Base-by-base conservation (phyloP, 2,329 filamentous ascomycete genomes). In the Juglanconis oblonga region DNA sequence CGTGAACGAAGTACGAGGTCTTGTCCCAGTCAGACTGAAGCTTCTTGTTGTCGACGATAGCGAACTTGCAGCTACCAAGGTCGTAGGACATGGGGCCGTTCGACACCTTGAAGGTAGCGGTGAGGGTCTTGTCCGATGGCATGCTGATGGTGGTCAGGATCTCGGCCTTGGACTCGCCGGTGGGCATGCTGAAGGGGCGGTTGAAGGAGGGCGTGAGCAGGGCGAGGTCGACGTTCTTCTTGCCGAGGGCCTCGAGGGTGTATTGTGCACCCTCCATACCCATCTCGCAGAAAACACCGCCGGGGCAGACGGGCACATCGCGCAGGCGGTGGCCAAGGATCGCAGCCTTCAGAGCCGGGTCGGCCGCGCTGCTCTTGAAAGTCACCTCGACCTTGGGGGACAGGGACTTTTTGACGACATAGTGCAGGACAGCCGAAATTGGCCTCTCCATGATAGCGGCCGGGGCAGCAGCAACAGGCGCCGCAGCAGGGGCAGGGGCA, bases 261-360 rank as follows among this genome's bases (percentile, higher is more conserved):
- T 59, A 62, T 29, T 59, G 57, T 1, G 59, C 59, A 4, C 49
- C 59, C 36, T 58, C 53, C 49, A 55, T 38, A 14, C 55, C 59
- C 35, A 58, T 58, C 35, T 62, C 59, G 42, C 59, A 55, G 32
- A 62, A 62, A 3, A 62, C 59, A 38, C 59, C 57, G 17, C 59
- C 59, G 8, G 59, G 57, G 14, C 55, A 58, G 35, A 62, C 52
- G 3, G 55, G 55, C 13, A 62, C 57, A n/a, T 55, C 48, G 13
- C 57, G 59, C 24, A 62, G 57, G 24, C 57, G 50, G 52, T 62
- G 59, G 33, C 59, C 56, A 17, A 58, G 52, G 50, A 58, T 62
- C 3, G 57, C 55, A 7, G 40, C 52, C 42, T 52, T 55, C 11
- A 62, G 53, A 3, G 52, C 56, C 1, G 52, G 56, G 11, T 62